These are phyloP conservation scores for Dactylis glomerata DNA, from an alignment of 176 grass and related monocot species.

Conservation along the genomic window DNA sequence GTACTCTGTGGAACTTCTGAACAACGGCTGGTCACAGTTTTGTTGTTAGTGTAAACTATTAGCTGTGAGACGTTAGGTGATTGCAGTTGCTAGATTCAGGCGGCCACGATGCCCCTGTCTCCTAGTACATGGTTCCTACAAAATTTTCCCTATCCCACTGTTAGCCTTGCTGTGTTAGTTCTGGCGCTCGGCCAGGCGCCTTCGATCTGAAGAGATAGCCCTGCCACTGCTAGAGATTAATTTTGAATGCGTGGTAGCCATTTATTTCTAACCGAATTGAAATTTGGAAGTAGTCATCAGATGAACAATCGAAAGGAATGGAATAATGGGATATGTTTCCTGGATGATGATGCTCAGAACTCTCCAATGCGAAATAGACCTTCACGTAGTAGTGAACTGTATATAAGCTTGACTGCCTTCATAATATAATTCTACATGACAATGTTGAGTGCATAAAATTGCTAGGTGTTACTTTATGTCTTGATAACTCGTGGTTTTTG, in stretches of 20 bases:
- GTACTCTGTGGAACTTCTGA: too few relatives aligned
- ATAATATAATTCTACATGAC: neutral
- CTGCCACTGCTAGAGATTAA: too few relatives aligned
- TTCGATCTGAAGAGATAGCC: too few relatives aligned
- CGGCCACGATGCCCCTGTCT: neutral
- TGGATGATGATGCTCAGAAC: neutral
- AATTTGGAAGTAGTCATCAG: too few relatives aligned
- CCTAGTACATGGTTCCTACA: too few relatives aligned
- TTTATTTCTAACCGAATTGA: neutral
- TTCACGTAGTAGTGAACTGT: neutral
- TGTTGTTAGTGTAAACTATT: neutral
- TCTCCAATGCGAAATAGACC: neutral
- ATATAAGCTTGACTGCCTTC: too few relatives aligned
- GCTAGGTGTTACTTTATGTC: too few relatives aligned
- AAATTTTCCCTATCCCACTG: neutral
- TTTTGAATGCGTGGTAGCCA: too few relatives aligned
- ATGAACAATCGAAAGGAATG: neutral
- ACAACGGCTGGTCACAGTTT: neutral
- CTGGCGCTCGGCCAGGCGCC: too few relatives aligned
- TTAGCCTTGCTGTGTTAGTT: too few relatives aligned
- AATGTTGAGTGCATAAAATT: neutral
- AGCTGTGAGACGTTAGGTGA: neutral
- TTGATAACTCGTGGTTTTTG: too few relatives aligned
- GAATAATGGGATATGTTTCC: too few relatives aligned
- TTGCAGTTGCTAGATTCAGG: neutral